These are phyloP conservation scores for Pseudocercospora fijiensis DNA, from an alignment of 2,329 filamentous ascomycete genomes.

Conservation along the genomic window DNA sequence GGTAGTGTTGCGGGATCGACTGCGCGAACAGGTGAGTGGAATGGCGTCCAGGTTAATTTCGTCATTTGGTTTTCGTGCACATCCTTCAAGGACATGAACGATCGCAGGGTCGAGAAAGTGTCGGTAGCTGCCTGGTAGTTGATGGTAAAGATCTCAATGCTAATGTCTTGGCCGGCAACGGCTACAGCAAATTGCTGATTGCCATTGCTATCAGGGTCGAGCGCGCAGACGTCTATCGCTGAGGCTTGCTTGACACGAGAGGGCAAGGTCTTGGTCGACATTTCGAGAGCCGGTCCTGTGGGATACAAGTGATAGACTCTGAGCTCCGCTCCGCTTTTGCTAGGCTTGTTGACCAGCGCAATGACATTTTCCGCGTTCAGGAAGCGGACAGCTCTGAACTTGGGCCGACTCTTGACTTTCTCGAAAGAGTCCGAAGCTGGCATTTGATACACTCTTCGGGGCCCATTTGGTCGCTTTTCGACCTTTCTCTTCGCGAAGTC, in stretches of 20 bases:
- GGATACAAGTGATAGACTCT: constrained; percentile 61
- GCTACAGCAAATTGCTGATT: constrained; percentile 78
- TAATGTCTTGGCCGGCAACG: constrained; percentile 75
- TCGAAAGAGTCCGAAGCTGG: constrained; percentile 37
- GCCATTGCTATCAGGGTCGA: constrained; percentile 59
- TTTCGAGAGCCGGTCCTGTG: constrained; percentile 51
- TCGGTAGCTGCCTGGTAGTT: constrained; percentile 61
- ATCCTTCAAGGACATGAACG: constrained; percentile 53
- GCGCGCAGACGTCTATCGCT: constrained; percentile 71
- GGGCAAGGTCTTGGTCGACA: constrained; percentile 60
- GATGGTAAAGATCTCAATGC: constrained; percentile 74
- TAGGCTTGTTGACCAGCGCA: constrained; percentile 57
- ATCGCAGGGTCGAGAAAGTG: constrained; percentile 50
- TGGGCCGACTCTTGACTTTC: constrained; percentile 43
- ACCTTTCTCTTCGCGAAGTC: constrained; percentile 46
- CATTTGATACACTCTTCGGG: constrained; percentile 47
- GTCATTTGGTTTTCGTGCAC: constrained; percentile 62
- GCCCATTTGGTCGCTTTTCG: constrained; percentile 42
- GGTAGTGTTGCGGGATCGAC: constrained; percentile 24
- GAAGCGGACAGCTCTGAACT: constrained; percentile 58
- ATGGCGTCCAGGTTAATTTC: constrained; percentile 50
- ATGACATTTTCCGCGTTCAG: constrained; percentile 54
- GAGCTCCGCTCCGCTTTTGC: constrained; percentile 56
- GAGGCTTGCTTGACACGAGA: constrained; percentile 70
- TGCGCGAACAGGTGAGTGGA: constrained; percentile 42